Conservation (phyloP, 768 basidiomycete species). For the Mycena indigotica region DNA sequence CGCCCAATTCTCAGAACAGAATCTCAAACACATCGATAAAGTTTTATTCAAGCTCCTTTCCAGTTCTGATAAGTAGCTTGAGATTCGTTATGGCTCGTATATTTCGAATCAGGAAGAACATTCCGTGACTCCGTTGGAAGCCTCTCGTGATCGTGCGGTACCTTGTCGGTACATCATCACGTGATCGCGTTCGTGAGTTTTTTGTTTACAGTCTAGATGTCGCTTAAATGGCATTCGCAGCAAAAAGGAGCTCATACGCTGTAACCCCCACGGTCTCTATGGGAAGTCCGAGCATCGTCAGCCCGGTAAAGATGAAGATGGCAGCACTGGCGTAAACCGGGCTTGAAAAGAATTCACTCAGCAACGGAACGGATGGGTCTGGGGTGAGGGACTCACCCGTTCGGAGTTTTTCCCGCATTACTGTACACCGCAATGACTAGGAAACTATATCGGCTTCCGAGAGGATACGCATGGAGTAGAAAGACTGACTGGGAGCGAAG, state of each 20-base stretch:
- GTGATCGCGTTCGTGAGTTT: no score
- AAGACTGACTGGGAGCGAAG: conserved; percentile 40
- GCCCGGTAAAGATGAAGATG: conserved; percentile 20
- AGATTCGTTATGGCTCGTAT: no score
- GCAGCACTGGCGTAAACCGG: conserved; percentile 22
- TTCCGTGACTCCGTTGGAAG: no score
- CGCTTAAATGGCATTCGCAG: no score
- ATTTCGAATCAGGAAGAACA: no score
- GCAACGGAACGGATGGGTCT: neutral
- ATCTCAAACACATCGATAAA: no score
- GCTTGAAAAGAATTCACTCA: neutral
- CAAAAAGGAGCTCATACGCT: conserved; percentile 13
- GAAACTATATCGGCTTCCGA: neutral
- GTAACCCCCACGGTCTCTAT: conserved; percentile 21
- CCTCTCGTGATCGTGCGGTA: no score
- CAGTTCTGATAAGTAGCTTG: no score
- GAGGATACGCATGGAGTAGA: neutral
- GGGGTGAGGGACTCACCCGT: conserved; percentile 4
- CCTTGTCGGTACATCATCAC: no score
- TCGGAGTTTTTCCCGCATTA: conserved; percentile 22
- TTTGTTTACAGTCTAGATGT: no score
- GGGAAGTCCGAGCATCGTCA: conserved; percentile 15
- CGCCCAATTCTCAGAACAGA: no score
- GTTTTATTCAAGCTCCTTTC: no score
- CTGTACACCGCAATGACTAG: conserved; percentile 25